Evolutionary conservation across 2,329 filamentous ascomycete genomes (phyloP), one percentile per base, ranked within the genome.

Genomic region (Colletotrichum sp.): DNA sequence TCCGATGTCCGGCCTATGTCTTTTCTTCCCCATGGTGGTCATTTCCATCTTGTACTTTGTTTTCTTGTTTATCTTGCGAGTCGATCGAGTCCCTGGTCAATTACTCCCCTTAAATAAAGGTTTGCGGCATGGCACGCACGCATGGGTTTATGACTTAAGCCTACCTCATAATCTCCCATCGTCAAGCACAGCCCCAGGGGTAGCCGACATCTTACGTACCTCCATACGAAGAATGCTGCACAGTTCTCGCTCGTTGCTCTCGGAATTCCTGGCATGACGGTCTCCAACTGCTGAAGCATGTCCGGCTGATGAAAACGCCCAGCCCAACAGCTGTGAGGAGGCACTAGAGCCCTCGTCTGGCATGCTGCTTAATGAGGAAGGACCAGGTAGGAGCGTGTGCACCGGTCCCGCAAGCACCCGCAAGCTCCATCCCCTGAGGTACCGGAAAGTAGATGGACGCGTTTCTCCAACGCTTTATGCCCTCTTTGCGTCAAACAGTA

Each of bases 151-250:
- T 32, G 30, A 69, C 18, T n/a, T 6, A 16, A 71, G 67, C 48
- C 67, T 32, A 57, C 34, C 52, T 71, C 48, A 59, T 36, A 74
- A 74, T 71, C 48, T 74, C 72, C 67, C 66, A 36, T 71, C 32
- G 48, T 32, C 21, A 59, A 61, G 67, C 72, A 74, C 72, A 74
- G 72, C 72, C 72, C 61, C 67, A 74, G 61, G 72, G 65, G 52
- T 21, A 59, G 34, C 52, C 34, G 26, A 43, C 30, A 71, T 48
- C 67, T 74, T 64, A 74, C 67, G 72, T 74, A 74, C 43, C 10
- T 32, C 6, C 30, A 30, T 36, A 18, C 12, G 48, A 36, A 64
- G 21, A 64, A 34, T 57, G 26, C n/a, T 68, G 43, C n/a, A 32
- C 34, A 39, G 32, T 30, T 21, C 16, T 60, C 28, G 43, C n/a